Conservation (phyloP, 176 grass and related monocot species). For the Avena insularis region DNA sequence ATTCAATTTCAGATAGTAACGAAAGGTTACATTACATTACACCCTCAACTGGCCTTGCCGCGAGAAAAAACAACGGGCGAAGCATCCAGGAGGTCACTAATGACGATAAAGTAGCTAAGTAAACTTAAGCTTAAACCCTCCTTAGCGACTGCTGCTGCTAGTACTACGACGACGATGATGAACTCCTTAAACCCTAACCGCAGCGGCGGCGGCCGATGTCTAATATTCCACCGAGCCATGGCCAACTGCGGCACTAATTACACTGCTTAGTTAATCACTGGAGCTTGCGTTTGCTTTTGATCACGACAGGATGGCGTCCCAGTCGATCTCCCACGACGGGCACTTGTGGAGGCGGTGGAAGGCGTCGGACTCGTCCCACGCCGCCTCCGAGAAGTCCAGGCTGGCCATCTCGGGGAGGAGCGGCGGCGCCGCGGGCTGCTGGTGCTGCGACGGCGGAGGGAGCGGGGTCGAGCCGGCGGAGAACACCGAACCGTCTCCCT, state of each 20-base stretch:
- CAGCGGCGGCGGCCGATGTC: constrained; percentile 69
- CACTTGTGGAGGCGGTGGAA: constrained; percentile 60
- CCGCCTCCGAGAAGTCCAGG: constrained; percentile 91
- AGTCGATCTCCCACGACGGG: constrained; percentile 96
- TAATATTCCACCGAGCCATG: constrained; percentile 77
- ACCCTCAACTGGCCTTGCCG: constrained; percentile 56
- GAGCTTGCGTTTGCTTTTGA: constrained; percentile 27
- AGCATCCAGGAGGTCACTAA: constrained; percentile 55
- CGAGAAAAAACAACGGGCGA: constrained; percentile 63
- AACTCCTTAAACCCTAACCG: constrained; percentile 64
- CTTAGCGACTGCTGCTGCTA: constrained; percentile 9
- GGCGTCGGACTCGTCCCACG: constrained; percentile 86
- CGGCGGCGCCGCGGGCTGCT: constrained; percentile 31
- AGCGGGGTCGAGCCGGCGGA: constrained; percentile 42
- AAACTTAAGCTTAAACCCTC: constrained; percentile 54
- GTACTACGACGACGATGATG: neutral
- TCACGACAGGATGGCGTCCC: constrained; percentile 92
- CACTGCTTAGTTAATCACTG: constrained; percentile 30
- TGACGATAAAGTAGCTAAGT: constrained; percentile 21
- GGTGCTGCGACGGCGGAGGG: constrained; percentile 21
- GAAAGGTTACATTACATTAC: constrained; percentile 56
- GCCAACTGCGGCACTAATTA: constrained; percentile 31
- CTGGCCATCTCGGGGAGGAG: constrained; percentile 70
- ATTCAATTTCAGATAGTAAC: constrained; percentile 42
- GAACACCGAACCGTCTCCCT: constrained; percentile 64